phyloP scores from a whole-genome alignment of 2,329 filamentous ascomycete species.

The Colletotrichum incanum region DNA sequence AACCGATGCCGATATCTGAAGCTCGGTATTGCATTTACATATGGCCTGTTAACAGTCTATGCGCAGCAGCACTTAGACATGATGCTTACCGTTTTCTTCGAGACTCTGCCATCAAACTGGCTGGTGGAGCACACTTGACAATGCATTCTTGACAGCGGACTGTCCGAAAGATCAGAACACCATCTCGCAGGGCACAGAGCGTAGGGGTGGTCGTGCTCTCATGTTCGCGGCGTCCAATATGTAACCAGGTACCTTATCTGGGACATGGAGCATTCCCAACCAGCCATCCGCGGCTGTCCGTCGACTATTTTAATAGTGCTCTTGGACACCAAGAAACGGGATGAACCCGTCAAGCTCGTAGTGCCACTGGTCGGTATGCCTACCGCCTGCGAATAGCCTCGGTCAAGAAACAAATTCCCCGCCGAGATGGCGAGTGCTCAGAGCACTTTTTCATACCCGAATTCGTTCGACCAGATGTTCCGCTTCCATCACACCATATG shows the following conservation, averaged over 20 bases:
- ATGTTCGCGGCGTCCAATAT: constrained; percentile 27
- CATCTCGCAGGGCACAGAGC: constrained; percentile 22
- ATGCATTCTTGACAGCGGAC: constrained; percentile 17
- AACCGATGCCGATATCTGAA: constrained; percentile 1
- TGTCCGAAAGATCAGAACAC: constrained; percentile 29
- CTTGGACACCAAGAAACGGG: background rate
- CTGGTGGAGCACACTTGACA: too few relatives aligned
- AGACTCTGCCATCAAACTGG: background rate
- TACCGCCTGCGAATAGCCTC: background rate
- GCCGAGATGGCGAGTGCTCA: background rate
- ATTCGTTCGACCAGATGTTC: background rate
- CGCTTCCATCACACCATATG: background rate
- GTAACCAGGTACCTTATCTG: constrained; percentile 24
- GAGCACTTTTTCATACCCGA: background rate
- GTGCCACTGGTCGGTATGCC: background rate
- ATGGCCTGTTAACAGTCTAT: background rate
- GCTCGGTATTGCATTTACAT: background rate
- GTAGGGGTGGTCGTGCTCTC: constrained; percentile 23
- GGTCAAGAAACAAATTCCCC: background rate
- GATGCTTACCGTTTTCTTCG: background rate
- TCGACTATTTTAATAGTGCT: constrained; percentile 5
- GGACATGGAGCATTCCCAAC: constrained; percentile 17
- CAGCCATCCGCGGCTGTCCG: background rate
- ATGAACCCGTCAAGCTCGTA: constrained; percentile 5
- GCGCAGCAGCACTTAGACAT: background rate